Conservation (phyloP, 2,329 filamentous ascomycete species). For the Calonectria naviculata region DNA sequence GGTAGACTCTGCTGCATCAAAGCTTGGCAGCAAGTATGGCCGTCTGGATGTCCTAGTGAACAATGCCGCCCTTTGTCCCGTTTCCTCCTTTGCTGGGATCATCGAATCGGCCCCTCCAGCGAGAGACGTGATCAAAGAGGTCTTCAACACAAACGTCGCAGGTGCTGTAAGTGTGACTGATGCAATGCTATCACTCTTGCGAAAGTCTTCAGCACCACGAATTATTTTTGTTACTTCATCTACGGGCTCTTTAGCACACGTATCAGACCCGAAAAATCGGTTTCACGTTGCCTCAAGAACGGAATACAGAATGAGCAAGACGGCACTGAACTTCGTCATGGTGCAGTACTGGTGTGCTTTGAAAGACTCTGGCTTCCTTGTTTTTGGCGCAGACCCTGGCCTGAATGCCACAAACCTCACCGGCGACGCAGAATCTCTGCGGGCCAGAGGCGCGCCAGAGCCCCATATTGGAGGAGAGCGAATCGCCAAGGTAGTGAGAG, state of each 20-base stretch:
- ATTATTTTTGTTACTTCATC: constrained; percentile 18
- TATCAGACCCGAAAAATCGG: background rate
- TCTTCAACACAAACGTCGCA: constrained; percentile 6
- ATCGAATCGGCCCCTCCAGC: background rate
- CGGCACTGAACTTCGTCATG: constrained; percentile 20
- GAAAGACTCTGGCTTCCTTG: constrained; percentile 10
- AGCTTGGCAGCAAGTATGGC: background rate
- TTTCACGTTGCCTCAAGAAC: constrained; percentile 8
- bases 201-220: constrained; percentile 1
- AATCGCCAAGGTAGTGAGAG: constrained; percentile 18
- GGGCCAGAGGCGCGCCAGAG: constrained; percentile 16
- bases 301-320: constrained; percentile 18
- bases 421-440: background rate
- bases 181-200: constrained; percentile 10
- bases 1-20: constrained; percentile 3
- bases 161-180: constrained; percentile 16
- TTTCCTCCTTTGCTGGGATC: constrained; percentile 10
- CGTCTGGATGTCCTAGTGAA: constrained; percentile 18
- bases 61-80: constrained; percentile 9
- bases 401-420: constrained; percentile 18
- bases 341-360: constrained; percentile 13
- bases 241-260: constrained; percentile 10
- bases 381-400: constrained; percentile 16
- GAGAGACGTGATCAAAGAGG: background rate
- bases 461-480: constrained; percentile 12